phyloP scores from a whole-genome alignment of 208 protist species.

The Acanthamoeba quina region DNA sequence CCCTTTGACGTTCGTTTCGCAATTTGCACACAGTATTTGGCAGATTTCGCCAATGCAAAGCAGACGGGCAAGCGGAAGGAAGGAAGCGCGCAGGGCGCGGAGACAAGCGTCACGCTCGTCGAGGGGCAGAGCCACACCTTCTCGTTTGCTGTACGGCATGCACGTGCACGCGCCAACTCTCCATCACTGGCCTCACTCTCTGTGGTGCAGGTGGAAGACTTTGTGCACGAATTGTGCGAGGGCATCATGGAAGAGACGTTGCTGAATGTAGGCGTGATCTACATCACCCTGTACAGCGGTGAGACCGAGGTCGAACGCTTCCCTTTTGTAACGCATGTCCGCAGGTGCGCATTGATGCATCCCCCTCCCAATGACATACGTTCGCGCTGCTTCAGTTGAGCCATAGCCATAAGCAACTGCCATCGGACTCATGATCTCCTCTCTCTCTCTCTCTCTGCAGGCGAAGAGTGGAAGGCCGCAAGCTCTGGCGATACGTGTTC shows the following conservation, averaged over 20 bases:
- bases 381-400: no score
- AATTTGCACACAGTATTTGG: neutral
- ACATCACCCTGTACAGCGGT: conserved; percentile 56
- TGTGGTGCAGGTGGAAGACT: neutral
- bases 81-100: neutral
- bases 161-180: neutral
- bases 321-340: conserved; percentile 40
- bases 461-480: conserved; percentile 16
- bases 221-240: neutral
- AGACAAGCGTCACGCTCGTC: neutral
- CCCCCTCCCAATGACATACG: no score
- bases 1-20: neutral
- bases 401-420: no score
- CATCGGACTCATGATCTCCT: neutral
- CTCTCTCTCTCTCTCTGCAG: neutral
- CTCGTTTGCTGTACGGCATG: neutral
- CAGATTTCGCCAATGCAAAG: conserved; percentile 8
- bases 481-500: conserved; percentile 65
- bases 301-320: conserved; percentile 41
- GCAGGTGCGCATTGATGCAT: neutral
- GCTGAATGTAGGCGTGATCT: conserved; percentile 51
- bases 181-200: neutral
- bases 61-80: neutral
- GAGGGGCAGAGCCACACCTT: neutral
- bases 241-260: conserved; percentile 29